Conservation (phyloP, 805 yeast genomes). For the Saccharomycopsis capsularis region DNA sequence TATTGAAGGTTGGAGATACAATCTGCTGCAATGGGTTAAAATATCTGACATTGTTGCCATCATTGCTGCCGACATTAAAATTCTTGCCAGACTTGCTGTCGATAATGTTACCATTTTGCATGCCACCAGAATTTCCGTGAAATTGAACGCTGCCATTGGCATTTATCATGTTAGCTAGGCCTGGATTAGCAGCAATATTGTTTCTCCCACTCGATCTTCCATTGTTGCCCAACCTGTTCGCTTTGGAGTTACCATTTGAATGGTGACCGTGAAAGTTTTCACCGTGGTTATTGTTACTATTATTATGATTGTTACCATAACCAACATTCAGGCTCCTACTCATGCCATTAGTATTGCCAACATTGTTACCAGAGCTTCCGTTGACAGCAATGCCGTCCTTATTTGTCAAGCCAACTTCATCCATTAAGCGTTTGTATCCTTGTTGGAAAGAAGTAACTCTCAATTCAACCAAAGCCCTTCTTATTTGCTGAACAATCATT, state of each 20-base stretch:
- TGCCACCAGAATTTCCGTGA: no score
- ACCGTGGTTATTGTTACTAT: background rate
- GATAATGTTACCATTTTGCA: no score
- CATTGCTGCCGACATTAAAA: background rate
- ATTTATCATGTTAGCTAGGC: background rate
- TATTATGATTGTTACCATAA: background rate
- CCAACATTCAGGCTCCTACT: background rate
- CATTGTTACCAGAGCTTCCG: background rate
- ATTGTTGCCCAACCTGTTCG: no score
- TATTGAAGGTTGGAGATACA: background rate
- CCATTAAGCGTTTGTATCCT: constrained; percentile 78
- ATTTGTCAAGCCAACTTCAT: constrained; percentile 71
- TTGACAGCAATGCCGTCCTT: constrained; percentile 1
- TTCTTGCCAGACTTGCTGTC: no score
- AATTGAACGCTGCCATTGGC: background rate
- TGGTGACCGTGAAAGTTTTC: no score
- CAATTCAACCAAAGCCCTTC: constrained; percentile 53
- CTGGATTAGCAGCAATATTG: no score
- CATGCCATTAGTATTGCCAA: background rate
- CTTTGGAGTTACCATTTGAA: no score
- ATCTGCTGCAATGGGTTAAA: background rate
- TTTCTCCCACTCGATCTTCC: no score
- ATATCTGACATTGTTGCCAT: background rate
- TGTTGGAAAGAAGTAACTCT: constrained; percentile 48
- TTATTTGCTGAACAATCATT: constrained; percentile 53